phyloP scores from a whole-genome alignment of 306 rosid species.

The Coriaria nepalensis region DNA sequence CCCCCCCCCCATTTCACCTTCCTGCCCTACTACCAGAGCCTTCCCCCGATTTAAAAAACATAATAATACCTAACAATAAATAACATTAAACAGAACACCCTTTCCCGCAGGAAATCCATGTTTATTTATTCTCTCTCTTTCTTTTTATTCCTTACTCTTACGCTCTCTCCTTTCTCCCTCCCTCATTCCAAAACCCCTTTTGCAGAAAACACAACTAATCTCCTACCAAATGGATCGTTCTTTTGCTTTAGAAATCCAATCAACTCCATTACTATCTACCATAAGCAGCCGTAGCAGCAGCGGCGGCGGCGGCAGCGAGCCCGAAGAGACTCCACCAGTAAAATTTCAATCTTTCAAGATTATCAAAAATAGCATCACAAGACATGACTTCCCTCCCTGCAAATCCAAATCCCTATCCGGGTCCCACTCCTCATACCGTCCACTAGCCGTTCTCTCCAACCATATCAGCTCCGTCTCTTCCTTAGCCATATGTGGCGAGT shows the following conservation, averaged over 20 bases:
- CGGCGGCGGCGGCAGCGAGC: constrained; percentile 20
- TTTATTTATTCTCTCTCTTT: background rate
- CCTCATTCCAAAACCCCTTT: background rate
- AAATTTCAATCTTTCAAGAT: constrained; percentile 19
- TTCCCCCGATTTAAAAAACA: constrained; percentile 11
- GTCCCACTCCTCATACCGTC: constrained; percentile 24
- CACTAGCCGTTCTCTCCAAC: constrained; percentile 61
- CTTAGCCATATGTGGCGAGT: constrained; percentile 79
- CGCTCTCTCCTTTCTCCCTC: constrained; percentile 12
- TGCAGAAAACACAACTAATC: background rate
- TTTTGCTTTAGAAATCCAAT: constrained; percentile 19
- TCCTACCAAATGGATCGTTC: constrained; percentile 11
- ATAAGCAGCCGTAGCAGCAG: constrained; percentile 15
- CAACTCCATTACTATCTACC: constrained; percentile 29
- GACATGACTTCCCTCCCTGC: constrained; percentile 9
- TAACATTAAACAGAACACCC: constrained; percentile 2
- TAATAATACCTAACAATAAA: background rate
- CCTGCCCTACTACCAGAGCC: too few species aligned
- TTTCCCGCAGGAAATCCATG: constrained; percentile 27
- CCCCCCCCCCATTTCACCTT: background rate
- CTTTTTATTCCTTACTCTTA: constrained; percentile 4
- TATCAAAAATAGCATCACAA: too few species aligned
- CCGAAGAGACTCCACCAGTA: constrained; percentile 31
- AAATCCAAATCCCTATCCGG: constrained; percentile 19
- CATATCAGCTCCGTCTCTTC: constrained; percentile 75